A percentile compares a stretch with the other conserved stretches of the same genome.
Conservation (phyloP, 169 alveolate species). For the Amoebophrya sp. region DNA sequence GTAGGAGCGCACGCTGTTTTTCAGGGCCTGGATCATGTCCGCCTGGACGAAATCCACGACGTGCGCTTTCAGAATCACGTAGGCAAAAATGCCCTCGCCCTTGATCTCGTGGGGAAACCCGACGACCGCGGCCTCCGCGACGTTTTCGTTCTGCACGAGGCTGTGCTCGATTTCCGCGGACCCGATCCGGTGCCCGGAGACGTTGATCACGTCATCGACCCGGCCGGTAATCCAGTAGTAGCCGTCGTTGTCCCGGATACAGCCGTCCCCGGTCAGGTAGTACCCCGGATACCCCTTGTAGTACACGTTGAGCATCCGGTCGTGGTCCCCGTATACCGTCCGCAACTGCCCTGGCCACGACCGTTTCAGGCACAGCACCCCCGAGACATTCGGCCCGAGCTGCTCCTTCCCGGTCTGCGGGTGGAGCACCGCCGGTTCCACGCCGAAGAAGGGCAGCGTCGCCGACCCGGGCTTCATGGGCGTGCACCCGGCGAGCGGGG, state of each 20-base stretch:
- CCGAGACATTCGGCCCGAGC: conserved; percentile 56
- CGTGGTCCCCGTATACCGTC: conserved; percentile 77
- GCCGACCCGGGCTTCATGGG: conserved; percentile 90
- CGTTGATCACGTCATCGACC: conserved; percentile 90
- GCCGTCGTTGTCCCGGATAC: conserved; percentile 85
- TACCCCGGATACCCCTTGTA: conserved; percentile 70
- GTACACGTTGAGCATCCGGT: conserved; percentile 66
- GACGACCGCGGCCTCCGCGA: conserved; percentile 59
- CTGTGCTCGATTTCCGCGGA: conserved; percentile 90
- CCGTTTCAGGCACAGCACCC: conserved; percentile 29
- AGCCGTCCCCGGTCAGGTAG: conserved; percentile 94
- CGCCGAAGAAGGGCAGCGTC: conserved; percentile 73
- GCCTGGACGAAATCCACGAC: not conserved
- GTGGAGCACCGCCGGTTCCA: conserved; percentile 74
- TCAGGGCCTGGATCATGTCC: conserved; percentile 11
- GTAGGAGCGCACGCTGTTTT: conserved; percentile 58
- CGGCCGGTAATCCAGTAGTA: conserved; percentile 90
- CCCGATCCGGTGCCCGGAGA: conserved; percentile 86
- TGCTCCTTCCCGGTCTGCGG: conserved; percentile 72
- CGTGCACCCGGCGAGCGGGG: conserved; percentile 82
- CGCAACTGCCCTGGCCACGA: conserved; percentile 62
- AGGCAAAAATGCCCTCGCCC: conserved; percentile 84
- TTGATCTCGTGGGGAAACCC: conserved; percentile 85
- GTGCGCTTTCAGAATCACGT: conserved; percentile 63
- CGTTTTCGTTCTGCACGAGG: conserved; percentile 67